Conservation (phyloP, 805 yeast species). For the Ogataea methanolica region DNA sequence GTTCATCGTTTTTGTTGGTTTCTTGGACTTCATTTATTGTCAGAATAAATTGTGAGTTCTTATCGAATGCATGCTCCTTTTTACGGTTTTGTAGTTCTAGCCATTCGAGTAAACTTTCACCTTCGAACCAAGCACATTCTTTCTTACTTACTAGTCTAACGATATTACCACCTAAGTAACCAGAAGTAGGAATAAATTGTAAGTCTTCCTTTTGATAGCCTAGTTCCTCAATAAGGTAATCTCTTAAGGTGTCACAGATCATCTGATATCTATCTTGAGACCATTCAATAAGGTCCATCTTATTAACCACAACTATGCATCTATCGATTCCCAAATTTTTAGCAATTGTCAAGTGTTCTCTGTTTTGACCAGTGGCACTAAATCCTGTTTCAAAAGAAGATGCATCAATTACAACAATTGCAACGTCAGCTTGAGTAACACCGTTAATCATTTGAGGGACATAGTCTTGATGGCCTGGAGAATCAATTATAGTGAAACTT, state of each 20-base stretch:
- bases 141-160: slow-evolving; percentile 35
- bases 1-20: slow-evolving; percentile 40
- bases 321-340: slow-evolving; percentile 60
- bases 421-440: slow-evolving; percentile 72
- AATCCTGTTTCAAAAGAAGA: slow-evolving; percentile 74
- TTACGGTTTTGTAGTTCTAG: slow-evolving; percentile 32
- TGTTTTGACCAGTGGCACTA: slow-evolving; percentile 66
- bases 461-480: slow-evolving; percentile 81
- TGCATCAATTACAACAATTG: slow-evolving; percentile 62
- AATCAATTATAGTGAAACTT: slow-evolving; percentile 69
- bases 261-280: slow-evolving; percentile 45
- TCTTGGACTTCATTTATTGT: slow-evolving; percentile 60
- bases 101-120: slow-evolving; percentile 45
- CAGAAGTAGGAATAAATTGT: slow-evolving; percentile 63
- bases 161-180: slow-evolving; percentile 63
- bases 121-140: slow-evolving; percentile 25
- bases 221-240: slow-evolving; percentile 48
- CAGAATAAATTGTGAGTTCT: slow-evolving; percentile 46
- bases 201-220: slow-evolving; percentile 41
- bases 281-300: slow-evolving; percentile 64
- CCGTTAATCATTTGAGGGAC: slow-evolving; percentile 87
- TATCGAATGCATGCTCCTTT: slow-evolving; percentile 9
- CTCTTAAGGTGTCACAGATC: slow-evolving; percentile 44
- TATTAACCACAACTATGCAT: slow-evolving; percentile 62
- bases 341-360: slow-evolving; percentile 70